These are phyloP conservation scores for Rhodotorula sp. DNA, from an alignment of 1,284 basidiomycete species.

Conservation along the genomic window DNA sequence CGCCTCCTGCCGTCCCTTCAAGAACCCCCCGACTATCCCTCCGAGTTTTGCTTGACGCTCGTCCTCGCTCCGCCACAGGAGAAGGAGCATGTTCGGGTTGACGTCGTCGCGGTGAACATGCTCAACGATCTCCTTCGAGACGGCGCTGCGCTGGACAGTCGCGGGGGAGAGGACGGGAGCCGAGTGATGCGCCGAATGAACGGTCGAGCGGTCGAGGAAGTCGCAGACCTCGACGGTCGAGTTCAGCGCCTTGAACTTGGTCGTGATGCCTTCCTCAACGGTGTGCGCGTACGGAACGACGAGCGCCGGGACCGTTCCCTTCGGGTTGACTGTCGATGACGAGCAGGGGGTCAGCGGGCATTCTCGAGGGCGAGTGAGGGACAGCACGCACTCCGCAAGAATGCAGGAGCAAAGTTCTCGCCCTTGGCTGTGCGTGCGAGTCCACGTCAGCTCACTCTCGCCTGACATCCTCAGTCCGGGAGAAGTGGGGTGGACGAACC, in stretches of 20 bases:
- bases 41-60: constrained; percentile 36
- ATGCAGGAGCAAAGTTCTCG: constrained; percentile 53
- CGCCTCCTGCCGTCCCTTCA: constrained; percentile 42
- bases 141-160: constrained; percentile 32
- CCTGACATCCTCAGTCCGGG: not conserved
- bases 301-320: constrained; percentile 34
- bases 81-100: constrained; percentile 41
- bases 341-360: not conserved
- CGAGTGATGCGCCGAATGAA: constrained; percentile 17
- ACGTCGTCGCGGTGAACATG: constrained; percentile 35
- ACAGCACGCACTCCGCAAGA: constrained; percentile 48
- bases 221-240: constrained; percentile 29
- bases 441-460: not conserved
- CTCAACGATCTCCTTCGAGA: constrained; percentile 35
- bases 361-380: not conserved
- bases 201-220: constrained; percentile 40
- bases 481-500: constrained; percentile 45
- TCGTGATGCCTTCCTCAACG: constrained; percentile 35
- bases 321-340: constrained; percentile 19
- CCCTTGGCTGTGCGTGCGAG: constrained; percentile 47
- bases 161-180: constrained; percentile 41
- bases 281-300: constrained; percentile 43
- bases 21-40: constrained; percentile 37
- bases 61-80: constrained; percentile 33
- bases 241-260: constrained; percentile 41